A percentile compares a stretch with the other conserved stretches of the same genome.
Evolutionary conservation across 139 green algal genomes (phyloP).

Genomic region (Pseudopediastrum boryanum): DNA sequence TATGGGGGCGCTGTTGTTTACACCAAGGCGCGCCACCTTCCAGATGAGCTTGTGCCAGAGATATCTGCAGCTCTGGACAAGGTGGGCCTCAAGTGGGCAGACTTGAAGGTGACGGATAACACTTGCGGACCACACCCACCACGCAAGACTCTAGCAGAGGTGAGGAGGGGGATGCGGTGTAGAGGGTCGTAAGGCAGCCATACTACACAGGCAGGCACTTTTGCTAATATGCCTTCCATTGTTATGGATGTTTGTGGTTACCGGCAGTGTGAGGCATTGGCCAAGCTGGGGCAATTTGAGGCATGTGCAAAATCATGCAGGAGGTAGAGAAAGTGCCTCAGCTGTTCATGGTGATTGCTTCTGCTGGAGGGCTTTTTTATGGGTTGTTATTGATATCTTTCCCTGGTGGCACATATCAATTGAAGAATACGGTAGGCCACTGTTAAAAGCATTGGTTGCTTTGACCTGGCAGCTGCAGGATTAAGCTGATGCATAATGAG

Average conservation of each 20-base stretch:
- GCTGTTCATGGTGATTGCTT: too few relatives aligned
- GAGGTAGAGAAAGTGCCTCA: too few relatives aligned
- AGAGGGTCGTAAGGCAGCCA: not conserved
- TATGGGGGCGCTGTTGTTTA: constrained; percentile 85
- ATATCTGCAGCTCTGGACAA: constrained; percentile 22
- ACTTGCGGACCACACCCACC: constrained; percentile 68
- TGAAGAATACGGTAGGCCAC: too few relatives aligned
- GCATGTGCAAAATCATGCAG: not conserved
- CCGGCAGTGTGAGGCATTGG: not conserved
- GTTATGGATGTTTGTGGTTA: not conserved
- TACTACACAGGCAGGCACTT: not conserved
- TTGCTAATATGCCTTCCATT: not conserved
- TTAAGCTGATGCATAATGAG: too few relatives aligned
- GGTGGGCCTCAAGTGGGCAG: constrained; percentile 47
- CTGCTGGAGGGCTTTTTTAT: too few relatives aligned
- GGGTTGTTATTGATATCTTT: too few relatives aligned
- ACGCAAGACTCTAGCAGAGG: constrained; percentile 31
- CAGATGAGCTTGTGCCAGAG: constrained; percentile 42
- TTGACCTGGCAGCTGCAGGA: too few relatives aligned
- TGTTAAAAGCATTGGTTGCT: too few relatives aligned
- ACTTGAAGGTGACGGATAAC: constrained; percentile 89
- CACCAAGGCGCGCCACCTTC: constrained; percentile 54
- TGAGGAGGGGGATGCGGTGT: not conserved
- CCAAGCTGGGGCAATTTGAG: not conserved
- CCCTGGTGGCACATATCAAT: too few relatives aligned